Base-by-base conservation (phyloP, 1,139 yeast genomes). In the Debaryomyces nepalensis region DNA sequence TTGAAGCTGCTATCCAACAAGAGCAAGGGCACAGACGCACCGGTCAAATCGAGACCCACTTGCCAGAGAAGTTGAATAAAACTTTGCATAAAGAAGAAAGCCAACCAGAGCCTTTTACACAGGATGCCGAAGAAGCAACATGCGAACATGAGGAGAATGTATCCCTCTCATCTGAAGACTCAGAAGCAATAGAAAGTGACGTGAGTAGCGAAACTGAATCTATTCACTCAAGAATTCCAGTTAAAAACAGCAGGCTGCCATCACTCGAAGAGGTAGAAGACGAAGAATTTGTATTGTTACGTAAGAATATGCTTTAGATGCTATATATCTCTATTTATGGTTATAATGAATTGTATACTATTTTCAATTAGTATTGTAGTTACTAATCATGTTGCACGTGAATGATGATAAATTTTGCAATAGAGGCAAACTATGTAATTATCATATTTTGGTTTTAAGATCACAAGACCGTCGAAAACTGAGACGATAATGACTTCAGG, bases 221-320 rank as follows among this genome's bases (percentile, higher is more conserved):
- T 10, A 33, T 14, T 10, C 15, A 12, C 16, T 21, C 36, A 14
- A 20, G 12, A 21, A 33, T 33, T n/a, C 21, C 20, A 16, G 12
- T 18, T 10, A 34, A 18, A 21, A 34, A 34, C 10, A 23, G 16
- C 7, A 34, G 37, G 26, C 37, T 34, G 37, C 74, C 75, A 15
- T 61, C 69, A 1, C 40, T 70, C 20, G 74, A 70, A 47, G 76
- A 68, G 46, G 75, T 71, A 9, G 76, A 70, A 46, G 77, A 72
- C 49, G 77, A 72, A 51, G 77, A 71, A 47, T 70, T 66, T 50
- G 70, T 70, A 4, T 56, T 69, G 61, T 62, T 68, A 45, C 64
- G 70, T 42, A 71, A 70, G 53, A 68, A 61, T n/a, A 20, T 24
- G 21, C 12, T 26, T 16, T 34, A 24, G 12, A 16, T 11, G 5